Evolutionary conservation across 2,329 filamentous ascomycete genomes (phyloP), one percentile per base, ranked within the genome.

Genomic region (Penicillium sp.): DNA sequence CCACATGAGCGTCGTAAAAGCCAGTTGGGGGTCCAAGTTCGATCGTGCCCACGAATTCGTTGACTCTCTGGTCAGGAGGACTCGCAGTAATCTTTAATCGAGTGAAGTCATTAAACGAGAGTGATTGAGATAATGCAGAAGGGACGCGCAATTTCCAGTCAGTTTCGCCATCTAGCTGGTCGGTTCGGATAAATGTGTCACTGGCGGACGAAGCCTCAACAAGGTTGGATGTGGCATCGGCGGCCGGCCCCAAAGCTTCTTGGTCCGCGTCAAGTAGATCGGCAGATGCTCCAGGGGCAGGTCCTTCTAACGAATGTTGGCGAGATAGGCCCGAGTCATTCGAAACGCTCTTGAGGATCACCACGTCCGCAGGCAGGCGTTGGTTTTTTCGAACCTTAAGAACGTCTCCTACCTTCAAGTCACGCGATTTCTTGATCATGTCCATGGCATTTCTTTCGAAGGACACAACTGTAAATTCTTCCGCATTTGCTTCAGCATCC

Each of bases 131-230:
- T 26, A 98, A 76, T 0, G 90, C 86, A 13, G 92, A 95, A 1
- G 95, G 92, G 35, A 98, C 76, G 29, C 96, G 88, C 55, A 99
- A 80, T 76, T 99, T 99, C 96, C 95, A 99, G 71, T 99, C 95
- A 0, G 95, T 99, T 77, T 99, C 95, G 65, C 95, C 95, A 69
- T 99, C 95, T 10, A 99, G 82, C 71, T 99, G 95, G 74, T 99
- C 95, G 2, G 96, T 99, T 58, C 95, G 86, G 70, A 99, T 98
- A 69, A 99, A 99, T 0, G 93, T 93, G 76, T 99, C 96, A 27
- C 92, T 92, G 26, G 76, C 68, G 19, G 77, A 75, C 13, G 73
- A 74, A 48, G 65, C 61, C 35, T 65, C 52, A 11, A 63, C 62
- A 24, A 60, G 45, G 45, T n/a, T 52, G 8, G 60, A 33, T 26